Percentiles rank a stretch among this genome's conserved stretches.
Evolutionary conservation across 2,329 filamentous ascomycete species (phyloP).

Genomic region (Cercospora janseana): DNA sequence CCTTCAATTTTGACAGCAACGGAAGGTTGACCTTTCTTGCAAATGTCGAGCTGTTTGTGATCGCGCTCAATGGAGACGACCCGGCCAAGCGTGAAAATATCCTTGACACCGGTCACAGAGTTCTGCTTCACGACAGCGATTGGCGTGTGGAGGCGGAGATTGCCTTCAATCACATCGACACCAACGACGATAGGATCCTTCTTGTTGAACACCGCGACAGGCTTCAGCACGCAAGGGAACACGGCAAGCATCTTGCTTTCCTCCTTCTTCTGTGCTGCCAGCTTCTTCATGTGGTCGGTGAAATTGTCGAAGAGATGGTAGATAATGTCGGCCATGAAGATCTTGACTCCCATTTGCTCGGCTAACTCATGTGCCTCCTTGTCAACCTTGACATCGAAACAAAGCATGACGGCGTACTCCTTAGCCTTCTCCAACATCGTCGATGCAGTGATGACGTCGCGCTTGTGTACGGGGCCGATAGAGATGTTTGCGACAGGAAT

Average conservation of each 20-base stretch:
- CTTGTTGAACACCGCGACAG: slow-evolving; percentile 98
- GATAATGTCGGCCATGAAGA: slow-evolving; percentile 98
- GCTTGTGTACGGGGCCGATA: slow-evolving; percentile 96
- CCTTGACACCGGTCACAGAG: slow-evolving; percentile 73
- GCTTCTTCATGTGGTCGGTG: slow-evolving; percentile 86
- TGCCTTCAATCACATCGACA: slow-evolving; percentile 91
- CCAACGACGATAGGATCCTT: slow-evolving; percentile 91
- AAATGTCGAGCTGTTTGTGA: slow-evolving; percentile 88
- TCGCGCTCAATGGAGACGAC: slow-evolving; percentile 97
- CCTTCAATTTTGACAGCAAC: slow-evolving; percentile 98
- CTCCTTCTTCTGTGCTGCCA: slow-evolving; percentile 90
- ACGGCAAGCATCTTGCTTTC: slow-evolving; percentile 93
- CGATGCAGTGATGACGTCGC: slow-evolving; percentile 89
- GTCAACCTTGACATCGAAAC: slow-evolving; percentile 99
- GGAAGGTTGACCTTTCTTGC: slow-evolving; percentile 95
- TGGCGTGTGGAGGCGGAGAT: slow-evolving; percentile 81
- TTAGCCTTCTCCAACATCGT: slow-evolving; percentile 95
- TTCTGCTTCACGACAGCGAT: slow-evolving; percentile 84
- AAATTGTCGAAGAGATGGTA: slow-evolving; percentile 98
- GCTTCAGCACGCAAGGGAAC: slow-evolving; percentile 88
- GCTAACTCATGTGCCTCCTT: slow-evolving; percentile 91
- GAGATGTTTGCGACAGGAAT: slow-evolving; percentile 97
- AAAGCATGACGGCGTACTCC: slow-evolving; percentile 98
- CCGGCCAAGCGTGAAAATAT: slow-evolving; percentile 81
- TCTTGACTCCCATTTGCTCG: slow-evolving; percentile 91